Base-by-base conservation (phyloP, 495 filamentous ascomycete genomes). In the Penicillium nucicola region DNA sequence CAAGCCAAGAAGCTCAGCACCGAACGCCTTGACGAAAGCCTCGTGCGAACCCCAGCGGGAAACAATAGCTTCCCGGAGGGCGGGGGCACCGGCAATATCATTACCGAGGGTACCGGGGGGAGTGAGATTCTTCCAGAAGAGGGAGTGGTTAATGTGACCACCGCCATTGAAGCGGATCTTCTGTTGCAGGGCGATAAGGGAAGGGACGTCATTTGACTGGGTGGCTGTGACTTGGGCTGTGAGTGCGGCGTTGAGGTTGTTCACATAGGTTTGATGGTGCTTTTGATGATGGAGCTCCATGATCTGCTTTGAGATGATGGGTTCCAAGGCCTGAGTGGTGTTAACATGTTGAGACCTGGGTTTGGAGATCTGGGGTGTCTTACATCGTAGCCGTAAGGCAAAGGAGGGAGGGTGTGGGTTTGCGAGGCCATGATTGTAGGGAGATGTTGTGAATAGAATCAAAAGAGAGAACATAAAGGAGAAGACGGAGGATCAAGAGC, bases 101-200 rank as follows among this genome's bases (percentile, higher is more conserved):
- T 92, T 92, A 8, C 88, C 81, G 0, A 77, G 71, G 8, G 67
- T 70, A 28, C 59, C 65, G 3, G 82, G 81, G 0, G 91, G 91
- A 7, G 89, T 84, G 22, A 96, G 71, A 67, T 93, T 92, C 74
- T 87, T 81, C 91, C 91, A 96, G 77, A 95, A 96, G 9, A 96
- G 78, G 14, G 86, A 84, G 77, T 96, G 91, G 73, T 95, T 95
- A 70, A 92, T 82, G 76, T 96, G 90, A 23, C 91, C 91, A 37
- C 89, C 91, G 50, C 91, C 93, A 70, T 98, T 86, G 79, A 98
- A 98, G 74, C 90, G 95, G 74, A 98, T 84, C 48, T 90, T 75
- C 1, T 91, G 85, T 47, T 92, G 88, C 31, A 92, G 71, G 5
- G 84, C 73, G 56, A 96, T 89, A 42, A 89, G 80, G 14, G 81